A percentile compares a stretch with the other conserved stretches of the same genome.
These are phyloP conservation scores for Paramyrothecium roridum DNA, from an alignment of 2,329 filamentous ascomycete genomes.

Conservation along the genomic window DNA sequence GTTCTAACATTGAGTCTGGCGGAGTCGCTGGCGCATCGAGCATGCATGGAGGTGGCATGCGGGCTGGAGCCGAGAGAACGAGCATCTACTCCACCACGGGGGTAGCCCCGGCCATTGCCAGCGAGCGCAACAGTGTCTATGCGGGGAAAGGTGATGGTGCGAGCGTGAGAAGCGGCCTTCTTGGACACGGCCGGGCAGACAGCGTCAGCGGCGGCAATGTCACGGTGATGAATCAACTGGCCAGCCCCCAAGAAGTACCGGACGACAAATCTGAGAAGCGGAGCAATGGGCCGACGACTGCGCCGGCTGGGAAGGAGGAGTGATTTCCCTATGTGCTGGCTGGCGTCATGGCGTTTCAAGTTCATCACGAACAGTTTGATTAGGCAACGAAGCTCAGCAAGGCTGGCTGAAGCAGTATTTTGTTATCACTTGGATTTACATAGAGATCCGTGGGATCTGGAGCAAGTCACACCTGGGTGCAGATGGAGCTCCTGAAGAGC, in stretches of 20 bases:
- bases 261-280: constrained; percentile 29
- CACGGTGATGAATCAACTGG: constrained; percentile 58
- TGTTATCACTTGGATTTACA: too few relatives aligned
- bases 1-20: constrained; percentile 60
- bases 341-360: not conserved
- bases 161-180: constrained; percentile 73
- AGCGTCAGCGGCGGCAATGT: constrained; percentile 77
- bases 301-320: constrained; percentile 11
- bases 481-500: not conserved
- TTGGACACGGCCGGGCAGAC: constrained; percentile 77
- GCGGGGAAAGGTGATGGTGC: constrained; percentile 67
- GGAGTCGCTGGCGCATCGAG: constrained; percentile 43
- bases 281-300: constrained; percentile 23
- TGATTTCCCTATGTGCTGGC: constrained; percentile 4
- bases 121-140: constrained; percentile 81
- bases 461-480: not conserved
- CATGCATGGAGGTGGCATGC: constrained; percentile 49
- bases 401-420: too few relatives aligned
- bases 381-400: too few relatives aligned
- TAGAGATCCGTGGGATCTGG: too few relatives aligned
- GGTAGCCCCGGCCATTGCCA: constrained; percentile 60
- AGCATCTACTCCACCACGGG: constrained; percentile 80
- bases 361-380: not conserved
- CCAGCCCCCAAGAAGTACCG: constrained; percentile 48
- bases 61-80: constrained; percentile 58